Evolutionary conservation across 345 rosid species (phyloP), one percentile per base, ranked within the genome.

Genomic region (Acer yangbiense): DNA sequence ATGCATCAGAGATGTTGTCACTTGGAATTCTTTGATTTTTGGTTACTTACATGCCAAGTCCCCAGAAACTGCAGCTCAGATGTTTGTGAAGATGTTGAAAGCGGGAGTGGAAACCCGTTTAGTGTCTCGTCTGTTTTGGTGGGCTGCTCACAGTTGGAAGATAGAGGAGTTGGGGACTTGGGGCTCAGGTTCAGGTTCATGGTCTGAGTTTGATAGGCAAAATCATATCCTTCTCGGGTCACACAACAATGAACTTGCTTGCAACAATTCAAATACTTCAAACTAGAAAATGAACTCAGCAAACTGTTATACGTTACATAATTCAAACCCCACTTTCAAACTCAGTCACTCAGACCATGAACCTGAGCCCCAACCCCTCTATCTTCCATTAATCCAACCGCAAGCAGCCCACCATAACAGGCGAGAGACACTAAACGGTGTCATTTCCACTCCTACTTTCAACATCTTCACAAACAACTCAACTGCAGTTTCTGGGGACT

Each of bases 11-110:
- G 80, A 83, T 20, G 79, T 21, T 7, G 87, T 85, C 29, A 48
- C 84, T 6, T 84, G 87, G 83, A 80, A 74, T 21, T 84, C 85
- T 10, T 84, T 84, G 72, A 78, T 86, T 71, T 84, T 78, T 20
- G 84, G 83, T 32, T 76, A 82, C 74, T 57, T 80, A 73, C 44
- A 74, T 81, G 80, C 23, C 16, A 27, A 60, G 20, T 44, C 65
- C 41, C 81, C 84, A 1, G 58, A 13, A 65, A 41, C 64, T 5
- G 72, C 83, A 1, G 63, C 70, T 68, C 57, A 35, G 9, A 27
- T 82, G 79, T 82, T 84, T 57, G 52, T 41, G 9, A 55, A 64
- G 48, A 80, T 82, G 84, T 54, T 78, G 9, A 52, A 67, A 67
- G 65, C 2, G 41, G 83, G 81, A 17, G 7, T 46, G 12, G 60